A percentile compares a stretch with the other conserved stretches of the same genome.
These are phyloP conservation scores for Collybia sp. DNA, from an alignment of 768 basidiomycete genomes.

Conservation along the genomic window DNA sequence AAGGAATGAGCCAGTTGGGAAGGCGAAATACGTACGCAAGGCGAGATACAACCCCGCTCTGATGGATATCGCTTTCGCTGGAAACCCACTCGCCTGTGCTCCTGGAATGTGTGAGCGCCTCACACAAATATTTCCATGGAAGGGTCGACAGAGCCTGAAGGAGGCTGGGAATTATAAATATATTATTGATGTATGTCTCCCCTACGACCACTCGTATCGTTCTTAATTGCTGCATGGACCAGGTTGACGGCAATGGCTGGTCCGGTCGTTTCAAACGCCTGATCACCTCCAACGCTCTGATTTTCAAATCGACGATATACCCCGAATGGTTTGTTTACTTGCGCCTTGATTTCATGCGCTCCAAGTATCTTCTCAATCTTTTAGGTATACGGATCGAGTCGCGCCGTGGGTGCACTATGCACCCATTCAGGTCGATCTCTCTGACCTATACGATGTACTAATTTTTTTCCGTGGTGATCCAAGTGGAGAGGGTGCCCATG, in stretches of 20 bases:
- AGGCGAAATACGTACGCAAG: constrained; percentile 25
- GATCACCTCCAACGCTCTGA: constrained; percentile 48
- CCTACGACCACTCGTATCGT: background rate
- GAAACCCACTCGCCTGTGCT: constrained; percentile 36
- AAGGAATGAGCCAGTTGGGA: constrained; percentile 26
- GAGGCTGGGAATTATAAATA: constrained; percentile 60
- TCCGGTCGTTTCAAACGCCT: constrained; percentile 54
- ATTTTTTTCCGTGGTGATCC: constrained; percentile 57
- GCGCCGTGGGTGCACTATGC: constrained; percentile 64
- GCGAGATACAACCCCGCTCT: constrained; percentile 45
- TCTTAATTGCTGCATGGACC: background rate
- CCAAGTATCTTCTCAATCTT: no score
- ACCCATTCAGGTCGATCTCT: constrained; percentile 50
- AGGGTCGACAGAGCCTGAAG: constrained; percentile 31
- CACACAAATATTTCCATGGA: constrained; percentile 44
- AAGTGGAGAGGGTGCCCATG: constrained; percentile 43
- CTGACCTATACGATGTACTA: constrained; percentile 59
- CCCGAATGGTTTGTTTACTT: constrained; percentile 47
- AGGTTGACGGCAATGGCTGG: constrained; percentile 55
- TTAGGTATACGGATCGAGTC: constrained; percentile 18
- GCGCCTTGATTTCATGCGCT: no score
- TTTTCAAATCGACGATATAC: constrained; percentile 57
- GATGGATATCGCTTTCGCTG: constrained; percentile 59
- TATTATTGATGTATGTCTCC: constrained; percentile 44
- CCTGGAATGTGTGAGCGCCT: constrained; percentile 38